These are phyloP conservation scores for Solanum etuberosum DNA, from an alignment of 257 asterid genomes.

Conservation along the genomic window DNA sequence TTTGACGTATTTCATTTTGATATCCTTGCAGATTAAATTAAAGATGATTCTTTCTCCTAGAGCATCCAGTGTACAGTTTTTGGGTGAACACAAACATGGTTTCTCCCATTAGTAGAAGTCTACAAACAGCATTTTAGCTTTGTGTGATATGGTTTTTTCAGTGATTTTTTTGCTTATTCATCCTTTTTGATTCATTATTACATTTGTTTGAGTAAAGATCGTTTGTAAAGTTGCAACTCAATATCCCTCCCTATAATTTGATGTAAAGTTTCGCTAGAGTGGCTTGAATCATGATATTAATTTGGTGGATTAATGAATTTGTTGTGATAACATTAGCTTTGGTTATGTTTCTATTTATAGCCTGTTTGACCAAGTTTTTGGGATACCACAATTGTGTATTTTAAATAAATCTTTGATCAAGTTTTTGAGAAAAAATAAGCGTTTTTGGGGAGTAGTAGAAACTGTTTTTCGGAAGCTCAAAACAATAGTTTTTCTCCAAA, in stretches of 20 bases:
- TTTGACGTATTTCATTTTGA: background rate
- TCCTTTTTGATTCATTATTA: background rate
- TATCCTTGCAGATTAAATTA: background rate
- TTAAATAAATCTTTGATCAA: background rate
- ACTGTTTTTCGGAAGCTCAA: background rate
- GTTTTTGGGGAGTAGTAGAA: background rate
- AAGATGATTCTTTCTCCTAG: background rate
- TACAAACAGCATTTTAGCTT: background rate
- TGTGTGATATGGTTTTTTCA: background rate
- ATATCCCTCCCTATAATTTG: background rate
- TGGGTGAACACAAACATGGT: background rate
- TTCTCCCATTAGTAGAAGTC: background rate
- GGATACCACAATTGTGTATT: background rate
- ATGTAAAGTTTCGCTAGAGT: background rate
- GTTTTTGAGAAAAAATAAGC: background rate
- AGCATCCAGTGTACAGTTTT: background rate
- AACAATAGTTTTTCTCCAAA: background rate
- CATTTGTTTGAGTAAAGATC: background rate
- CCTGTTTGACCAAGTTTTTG: background rate
- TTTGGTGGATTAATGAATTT: background rate
- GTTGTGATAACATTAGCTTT: background rate
- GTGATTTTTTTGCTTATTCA: background rate
- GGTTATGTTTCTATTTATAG: background rate
- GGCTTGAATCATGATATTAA: background rate
- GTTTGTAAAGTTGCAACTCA: slow-evolving; percentile 2